Evolutionary conservation across 352 stramenopile genomes (phyloP).

Genomic region (Phytophthora meadii): DNA sequence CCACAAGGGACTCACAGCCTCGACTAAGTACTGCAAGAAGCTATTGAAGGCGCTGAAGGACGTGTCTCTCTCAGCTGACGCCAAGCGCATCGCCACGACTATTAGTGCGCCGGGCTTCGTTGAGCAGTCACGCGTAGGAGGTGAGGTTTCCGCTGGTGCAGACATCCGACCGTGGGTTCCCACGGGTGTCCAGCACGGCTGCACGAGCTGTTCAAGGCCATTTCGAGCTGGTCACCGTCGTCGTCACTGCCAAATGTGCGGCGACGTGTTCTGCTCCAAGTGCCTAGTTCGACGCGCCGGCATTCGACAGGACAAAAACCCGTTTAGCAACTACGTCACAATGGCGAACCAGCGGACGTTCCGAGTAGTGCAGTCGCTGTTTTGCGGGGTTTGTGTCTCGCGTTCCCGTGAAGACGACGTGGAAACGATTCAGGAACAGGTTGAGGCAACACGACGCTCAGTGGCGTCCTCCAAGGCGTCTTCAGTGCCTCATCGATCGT

Average conservation of each 20-base stretch:
- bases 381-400: constrained; percentile 64
- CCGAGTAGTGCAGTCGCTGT: constrained; percentile 61
- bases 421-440: constrained; percentile 23
- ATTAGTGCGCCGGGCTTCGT: constrained; percentile 38
- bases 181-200: constrained; percentile 48
- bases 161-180: constrained; percentile 65
- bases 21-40: constrained; percentile 58
- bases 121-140: constrained; percentile 40
- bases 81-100: constrained; percentile 65
- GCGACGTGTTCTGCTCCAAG: constrained; percentile 79
- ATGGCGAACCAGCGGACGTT: constrained; percentile 51
- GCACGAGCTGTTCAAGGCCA: constrained; percentile 61
- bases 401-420: constrained; percentile 52
- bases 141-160: constrained; percentile 34
- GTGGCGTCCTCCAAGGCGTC: constrained; percentile 29
- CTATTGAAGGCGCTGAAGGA: constrained; percentile 57
- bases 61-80: constrained; percentile 57
- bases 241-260: constrained; percentile 77
- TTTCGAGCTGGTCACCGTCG: constrained; percentile 67
- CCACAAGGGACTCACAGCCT: constrained; percentile 49
- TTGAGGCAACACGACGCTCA: constrained; percentile 19
- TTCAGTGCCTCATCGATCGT: constrained; percentile 23
- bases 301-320: constrained; percentile 35
- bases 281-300: constrained; percentile 66
- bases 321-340: constrained; percentile 14